Conservation (phyloP, 768 basidiomycete genomes). For the Royoungia palumana region DNA sequence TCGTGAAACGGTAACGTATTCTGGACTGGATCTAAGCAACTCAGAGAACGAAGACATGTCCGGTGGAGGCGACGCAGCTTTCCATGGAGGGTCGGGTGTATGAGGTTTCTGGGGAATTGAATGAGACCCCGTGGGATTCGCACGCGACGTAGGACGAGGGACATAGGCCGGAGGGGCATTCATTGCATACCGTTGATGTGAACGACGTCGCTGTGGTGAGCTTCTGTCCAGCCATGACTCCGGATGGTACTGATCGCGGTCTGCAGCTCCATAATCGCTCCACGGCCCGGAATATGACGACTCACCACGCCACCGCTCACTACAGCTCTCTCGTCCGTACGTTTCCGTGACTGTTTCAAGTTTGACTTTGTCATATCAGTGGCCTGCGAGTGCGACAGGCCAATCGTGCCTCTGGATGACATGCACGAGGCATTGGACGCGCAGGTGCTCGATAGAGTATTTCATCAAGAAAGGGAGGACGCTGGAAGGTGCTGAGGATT, state of each 20-base stretch:
- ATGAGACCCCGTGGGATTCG: conserved; percentile 4
- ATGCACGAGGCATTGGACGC: too few relatives aligned
- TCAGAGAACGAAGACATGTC: not conserved
- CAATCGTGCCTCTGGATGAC: too few relatives aligned
- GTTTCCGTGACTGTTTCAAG: too few relatives aligned
- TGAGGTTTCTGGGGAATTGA: not conserved
- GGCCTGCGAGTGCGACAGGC: too few relatives aligned
- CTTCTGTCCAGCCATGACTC: conserved; percentile 6
- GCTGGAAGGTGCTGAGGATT: too few relatives aligned
- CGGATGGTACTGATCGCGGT: conserved; percentile 3
- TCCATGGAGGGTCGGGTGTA: not conserved
- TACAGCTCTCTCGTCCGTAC: conserved; percentile 2
- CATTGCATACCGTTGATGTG: conserved; percentile 10
- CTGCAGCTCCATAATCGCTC: conserved; percentile 1
- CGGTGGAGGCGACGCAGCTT: conserved; percentile 2
- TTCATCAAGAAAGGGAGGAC: too few relatives aligned
- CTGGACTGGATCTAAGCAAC: conserved; percentile 28
- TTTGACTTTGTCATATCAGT: too few relatives aligned
- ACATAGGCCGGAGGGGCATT: conserved; percentile 6
- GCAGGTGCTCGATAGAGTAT: too few relatives aligned
- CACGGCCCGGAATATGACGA: conserved; percentile 10
- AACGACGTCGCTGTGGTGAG: not conserved
- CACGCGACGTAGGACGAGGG: conserved; percentile 7
- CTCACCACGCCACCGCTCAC: conserved; percentile 14
- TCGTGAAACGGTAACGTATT: conserved; percentile 35